Evolutionary conservation across 768 basidiomycete species (phyloP).

Genomic region (Psilocybe tampanensis): DNA sequence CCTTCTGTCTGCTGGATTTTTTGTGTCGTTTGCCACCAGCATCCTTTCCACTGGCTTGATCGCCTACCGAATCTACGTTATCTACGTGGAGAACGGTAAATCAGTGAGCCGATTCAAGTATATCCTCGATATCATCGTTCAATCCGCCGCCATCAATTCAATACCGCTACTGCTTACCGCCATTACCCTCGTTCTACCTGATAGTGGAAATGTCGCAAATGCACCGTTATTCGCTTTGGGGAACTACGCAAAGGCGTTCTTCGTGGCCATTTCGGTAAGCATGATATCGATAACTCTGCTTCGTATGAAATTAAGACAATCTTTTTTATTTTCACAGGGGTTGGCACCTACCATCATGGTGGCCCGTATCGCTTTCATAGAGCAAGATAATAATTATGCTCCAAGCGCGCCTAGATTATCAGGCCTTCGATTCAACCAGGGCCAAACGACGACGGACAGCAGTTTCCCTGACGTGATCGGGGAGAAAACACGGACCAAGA

Average conservation of each 20-base stretch:
- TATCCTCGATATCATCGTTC: conserved; percentile 4
- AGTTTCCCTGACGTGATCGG: neutral
- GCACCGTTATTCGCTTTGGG: neutral
- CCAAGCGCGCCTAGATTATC: neutral
- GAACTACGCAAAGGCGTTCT: neutral
- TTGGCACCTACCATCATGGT: conserved; percentile 6
- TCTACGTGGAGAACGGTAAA: neutral
- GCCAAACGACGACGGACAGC: neutral
- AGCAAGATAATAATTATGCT: neutral
- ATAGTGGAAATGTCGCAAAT: neutral
- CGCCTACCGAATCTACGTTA: neutral
- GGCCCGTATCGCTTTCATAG: neutral
- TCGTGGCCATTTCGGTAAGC: neutral
- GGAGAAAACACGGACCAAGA: neutral
- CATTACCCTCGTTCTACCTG: neutral
- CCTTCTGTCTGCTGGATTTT: conserved; percentile 1
- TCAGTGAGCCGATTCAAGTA: neutral
- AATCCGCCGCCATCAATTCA: neutral
- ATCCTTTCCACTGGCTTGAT: conserved; percentile 1
- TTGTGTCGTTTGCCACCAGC: conserved; percentile 1
- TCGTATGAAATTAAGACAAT: neutral
- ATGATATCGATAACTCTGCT: neutral
- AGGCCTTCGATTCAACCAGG: neutral
- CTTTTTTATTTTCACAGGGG: neutral
- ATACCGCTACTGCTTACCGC: neutral